Evolutionary conservation across 768 basidiomycete species (phyloP).

Genomic region (Dacryopinax primogenitus): DNA sequence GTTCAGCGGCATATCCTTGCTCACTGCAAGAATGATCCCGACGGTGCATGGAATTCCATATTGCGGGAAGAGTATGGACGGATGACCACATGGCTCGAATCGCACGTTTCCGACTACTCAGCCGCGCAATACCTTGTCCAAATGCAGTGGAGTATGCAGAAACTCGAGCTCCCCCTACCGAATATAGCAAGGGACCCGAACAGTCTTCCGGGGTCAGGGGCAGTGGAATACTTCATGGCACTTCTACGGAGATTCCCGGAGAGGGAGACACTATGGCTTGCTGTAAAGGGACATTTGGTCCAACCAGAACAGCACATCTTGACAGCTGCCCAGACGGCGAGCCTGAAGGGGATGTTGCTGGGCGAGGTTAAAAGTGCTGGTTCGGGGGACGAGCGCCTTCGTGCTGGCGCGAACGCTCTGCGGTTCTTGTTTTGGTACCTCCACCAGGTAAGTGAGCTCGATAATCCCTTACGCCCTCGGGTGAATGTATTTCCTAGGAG

Average conservation of each 20-base stretch:
- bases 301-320: neutral
- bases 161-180: constrained; percentile 15
- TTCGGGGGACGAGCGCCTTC: neutral
- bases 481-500: neutral
- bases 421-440: neutral
- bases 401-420: neutral
- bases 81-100: constrained; percentile 42
- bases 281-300: neutral
- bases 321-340: neutral
- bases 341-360: neutral
- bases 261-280: neutral
- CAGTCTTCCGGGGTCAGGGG: neutral
- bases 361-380: neutral
- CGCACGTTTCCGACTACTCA: constrained; percentile 56
- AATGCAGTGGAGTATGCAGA: constrained; percentile 18
- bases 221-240: neutral
- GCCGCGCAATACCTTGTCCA: constrained; percentile 44
- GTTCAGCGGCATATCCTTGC: constrained; percentile 25
- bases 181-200: neutral
- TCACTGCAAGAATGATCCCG: constrained; percentile 20
- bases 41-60: constrained; percentile 16
- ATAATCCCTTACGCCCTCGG: neutral
- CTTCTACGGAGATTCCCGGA: neutral
- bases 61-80: constrained; percentile 31
- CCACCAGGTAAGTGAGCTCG: neutral